These are phyloP conservation scores for Trichoderma guizhouense DNA, from an alignment of 2,329 filamentous ascomycete species.

Conservation along the genomic window DNA sequence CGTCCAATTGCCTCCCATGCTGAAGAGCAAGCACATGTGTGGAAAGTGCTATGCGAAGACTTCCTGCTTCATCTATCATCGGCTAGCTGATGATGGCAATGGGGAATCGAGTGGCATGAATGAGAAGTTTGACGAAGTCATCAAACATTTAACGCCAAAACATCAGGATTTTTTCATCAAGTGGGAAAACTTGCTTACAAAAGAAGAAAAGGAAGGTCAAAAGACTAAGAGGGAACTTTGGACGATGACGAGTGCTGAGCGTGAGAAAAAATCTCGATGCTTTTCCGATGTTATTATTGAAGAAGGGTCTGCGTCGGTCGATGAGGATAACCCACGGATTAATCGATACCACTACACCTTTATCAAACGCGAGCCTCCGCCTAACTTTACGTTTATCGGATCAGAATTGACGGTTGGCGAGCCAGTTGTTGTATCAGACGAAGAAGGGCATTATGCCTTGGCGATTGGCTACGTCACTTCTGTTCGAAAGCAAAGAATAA, in stretches of 20 bases:
- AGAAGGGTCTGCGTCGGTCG: constrained; percentile 68
- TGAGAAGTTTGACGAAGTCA: constrained; percentile 76
- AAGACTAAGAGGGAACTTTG: constrained; percentile 87
- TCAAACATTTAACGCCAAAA: constrained; percentile 68
- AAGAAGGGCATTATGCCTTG: constrained; percentile 89
- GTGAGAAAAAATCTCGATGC: constrained; percentile 84
- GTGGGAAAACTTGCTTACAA: constrained; percentile 90
- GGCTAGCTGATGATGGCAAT: constrained; percentile 78
- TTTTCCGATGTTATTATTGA: constrained; percentile 86
- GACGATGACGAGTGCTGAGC: constrained; percentile 89
- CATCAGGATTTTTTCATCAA: constrained; percentile 87
- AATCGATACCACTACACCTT: constrained; percentile 89
- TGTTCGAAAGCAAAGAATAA: constrained; percentile 71
- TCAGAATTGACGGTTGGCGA: constrained; percentile 86
- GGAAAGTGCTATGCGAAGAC: constrained; percentile 86
- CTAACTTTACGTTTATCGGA: constrained; percentile 80
- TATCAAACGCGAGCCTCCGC: constrained; percentile 59
- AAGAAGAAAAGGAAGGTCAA: constrained; percentile 87
- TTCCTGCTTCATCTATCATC: constrained; percentile 90
- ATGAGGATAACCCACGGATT: constrained; percentile 72
- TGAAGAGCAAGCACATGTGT: constrained; percentile 77
- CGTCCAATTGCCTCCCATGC: constrained; percentile 77
- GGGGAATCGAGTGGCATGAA: constrained; percentile 78
- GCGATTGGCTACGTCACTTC: constrained; percentile 87
- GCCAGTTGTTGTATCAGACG: constrained; percentile 93